Evolutionary conservation across 1,284 basidiomycete species (phyloP), one percentile per base, ranked within the genome.

Genomic region (Cryptococcus maquisensis): DNA sequence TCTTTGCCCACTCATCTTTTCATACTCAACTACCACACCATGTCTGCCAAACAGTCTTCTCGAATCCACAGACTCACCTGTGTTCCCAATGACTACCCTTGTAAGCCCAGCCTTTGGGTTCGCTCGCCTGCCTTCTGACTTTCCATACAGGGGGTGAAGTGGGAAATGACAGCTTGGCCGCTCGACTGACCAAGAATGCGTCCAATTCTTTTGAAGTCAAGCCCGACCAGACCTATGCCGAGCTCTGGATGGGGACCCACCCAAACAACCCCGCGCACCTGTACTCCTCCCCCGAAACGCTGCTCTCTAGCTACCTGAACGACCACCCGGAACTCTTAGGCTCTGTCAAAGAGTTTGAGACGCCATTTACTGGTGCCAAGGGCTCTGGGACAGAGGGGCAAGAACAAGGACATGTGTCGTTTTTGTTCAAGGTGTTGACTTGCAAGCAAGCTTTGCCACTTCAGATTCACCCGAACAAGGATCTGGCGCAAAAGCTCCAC

Each of bases 221-320:
- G n/a, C 51, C 57, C 16, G 51, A 59, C 28, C 56, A 63, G 52
- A 51, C 62, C 1, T 69, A 71, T 51, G 65, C 68, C 15, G 68
- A 70, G 65, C 55, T 71, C 26, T 69, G 69, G 67, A 67, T 71
- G 65, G 65, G 67, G 3, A 68, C 65, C 1, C 69, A 71, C 51
- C 67, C 66, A 3, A 68, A 61, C 49, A 65, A 65, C 37, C 67
- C 69, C 0, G 57, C 66, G 10, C 55, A 56, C 9, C 45, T 71
- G n/a, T 62, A 55, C 46, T 47, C 55, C 10, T 39, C 39, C 10
- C 51, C 45, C 15, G 26, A 49, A n/a, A 58, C 40, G 8, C 49
- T 63, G 12, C 47, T 67, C 10, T 61, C 62, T 5, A 53, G 53
- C 28, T 50, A 65, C 48, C 45, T 71, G n/a, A 16, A 49, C 2